These are phyloP conservation scores for Cladobotryum mycophilum DNA, from an alignment of 2,329 filamentous ascomycete species.

Conservation along the genomic window DNA sequence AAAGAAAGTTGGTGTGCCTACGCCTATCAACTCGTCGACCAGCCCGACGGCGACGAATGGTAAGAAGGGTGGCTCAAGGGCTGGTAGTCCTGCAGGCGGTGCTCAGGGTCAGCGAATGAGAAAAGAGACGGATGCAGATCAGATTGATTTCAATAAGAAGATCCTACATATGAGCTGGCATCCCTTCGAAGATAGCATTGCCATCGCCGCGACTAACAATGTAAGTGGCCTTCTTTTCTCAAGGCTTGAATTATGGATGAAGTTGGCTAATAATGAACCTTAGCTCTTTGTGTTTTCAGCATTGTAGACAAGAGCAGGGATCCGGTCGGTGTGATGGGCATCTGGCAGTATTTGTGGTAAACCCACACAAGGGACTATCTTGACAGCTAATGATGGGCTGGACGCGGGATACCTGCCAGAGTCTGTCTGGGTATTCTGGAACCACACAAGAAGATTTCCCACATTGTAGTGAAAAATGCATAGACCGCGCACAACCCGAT, in stretches of 20 bases:
- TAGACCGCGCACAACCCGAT: not conserved
- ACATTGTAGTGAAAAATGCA: not conserved
- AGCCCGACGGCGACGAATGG: conserved; percentile 63
- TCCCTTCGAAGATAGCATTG: conserved; percentile 98
- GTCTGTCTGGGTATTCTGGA: not conserved
- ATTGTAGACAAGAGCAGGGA: conserved; percentile 42
- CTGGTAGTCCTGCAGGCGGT: conserved; percentile 75
- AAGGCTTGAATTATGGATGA: not conserved
- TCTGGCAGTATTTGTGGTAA: not conserved
- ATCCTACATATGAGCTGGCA: conserved; percentile 99
- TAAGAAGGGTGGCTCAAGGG: conserved; percentile 85
- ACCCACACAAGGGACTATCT: not conserved
- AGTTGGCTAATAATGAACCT: conserved; percentile 19
- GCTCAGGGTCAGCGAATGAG: conserved; percentile 87
- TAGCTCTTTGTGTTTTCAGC: conserved; percentile 76
- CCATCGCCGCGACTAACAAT: conserved; percentile 98
- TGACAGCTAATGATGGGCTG: not conserved
- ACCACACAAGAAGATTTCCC: not conserved
- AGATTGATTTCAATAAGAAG: conserved; percentile 99
- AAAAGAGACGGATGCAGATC: conserved; percentile 97
- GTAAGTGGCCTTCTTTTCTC: conserved; percentile 51
- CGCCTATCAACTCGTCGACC: conserved; percentile 81
- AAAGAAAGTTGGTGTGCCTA: conserved; percentile 98
- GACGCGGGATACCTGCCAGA: not conserved
- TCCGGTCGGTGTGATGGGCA: conserved; percentile 5